Evolutionary conservation across 148 eudicot species (phyloP), one percentile per base, ranked within the genome.

Genomic region (Mesembryanthemum crystallinum): DNA sequence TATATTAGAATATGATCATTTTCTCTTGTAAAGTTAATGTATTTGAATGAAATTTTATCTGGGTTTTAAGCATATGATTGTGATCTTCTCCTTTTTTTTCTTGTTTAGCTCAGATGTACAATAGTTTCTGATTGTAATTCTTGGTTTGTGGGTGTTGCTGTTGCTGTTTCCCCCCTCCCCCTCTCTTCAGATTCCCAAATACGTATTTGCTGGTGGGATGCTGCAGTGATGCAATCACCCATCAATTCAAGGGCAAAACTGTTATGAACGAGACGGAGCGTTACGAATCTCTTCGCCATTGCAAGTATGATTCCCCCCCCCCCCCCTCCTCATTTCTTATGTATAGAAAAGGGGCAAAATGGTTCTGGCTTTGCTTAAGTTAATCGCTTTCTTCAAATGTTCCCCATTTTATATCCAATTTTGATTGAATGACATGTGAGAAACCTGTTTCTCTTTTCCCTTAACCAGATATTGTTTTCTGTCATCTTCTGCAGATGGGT

Each of bases 241-340:
- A 90, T 77, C 71, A 78, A 67, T 88, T 62, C 67, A 90, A 90
- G 86, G 94, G 94, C 0, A 90, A 90, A 80, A 88, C 94, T 70
- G 94, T 90, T 54, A 86, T 90, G 94, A 90, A 69, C 18, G 94
- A 83, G 58, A 30, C 55, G 0, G 94, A 90, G 78, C 92, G 94
- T 21, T 90, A 88, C 39, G 94, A 90, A 78, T 90, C 94, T 35
- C 92, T 90, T 61, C 89, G 94, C 29, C 94, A 90, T 76, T 90
- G 94, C 92, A 88, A 84, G 91, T 89, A 78, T 52, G 85, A 29
- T 73, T 9, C n/a, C n/a, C n/a, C n/a, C n/a, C n/a, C n/a, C n/a
- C n/a, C n/a, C n/a, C n/a, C n/a, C n/a, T 64, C 28, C 59, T 9
- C 23, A 6, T 42, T 39, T 6, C 13, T 9, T 3, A n/a, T 20